Base-by-base conservation (phyloP, 768 basidiomycete species). In the Leccinellum albellum region DNA sequence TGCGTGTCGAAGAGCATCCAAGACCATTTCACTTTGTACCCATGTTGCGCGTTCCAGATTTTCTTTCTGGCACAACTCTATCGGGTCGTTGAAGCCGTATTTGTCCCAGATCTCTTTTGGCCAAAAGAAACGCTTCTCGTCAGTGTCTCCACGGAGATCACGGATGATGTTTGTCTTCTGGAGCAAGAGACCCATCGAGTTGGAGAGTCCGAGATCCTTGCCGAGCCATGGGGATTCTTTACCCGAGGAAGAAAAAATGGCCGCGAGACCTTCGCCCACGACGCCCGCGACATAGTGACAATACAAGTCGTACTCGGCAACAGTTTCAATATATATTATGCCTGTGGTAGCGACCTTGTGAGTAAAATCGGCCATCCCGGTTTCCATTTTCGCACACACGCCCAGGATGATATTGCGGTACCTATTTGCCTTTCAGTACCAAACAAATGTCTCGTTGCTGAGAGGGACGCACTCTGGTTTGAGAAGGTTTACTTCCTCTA, bases 281-380 rank as follows among this genome's bases (percentile, higher is more conserved):
- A n/a, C n/a, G n/a, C n/a, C n/a, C n/a, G 97, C 95, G 64, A 98
- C 96, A 69, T 94, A 98, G 73, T 99, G 96, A 70, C 96, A 99
- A 74, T 98, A 99, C 15, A 99, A 82, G 71, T 98, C 93, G 75
- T 94, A 99, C 62, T 97, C 94, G 33, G 84, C 78, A 51, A 94
- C 74, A 5, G 86, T 78, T n/a, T n/a, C n/a, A n/a, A n/a, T n/a
- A n/a, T n/a, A n/a, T n/a, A n/a, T n/a, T n/a, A n/a, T n/a, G n/a
- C n/a, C n/a, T n/a, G n/a, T n/a, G n/a, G n/a, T 4, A 87, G 86
- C 6, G 91, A 86, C 61, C 86, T 85, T 73, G 91, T 90, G 1
- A 92, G 86, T n/a, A 67, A 88, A 98, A 72, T 94, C 92, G 23
- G 95, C 94, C 96, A 99, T 99, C 21, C 96, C 96, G 4, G 74